Conservation (phyloP, 2,329 filamentous ascomycete species). For the Xylariaceae sp. region DNA sequence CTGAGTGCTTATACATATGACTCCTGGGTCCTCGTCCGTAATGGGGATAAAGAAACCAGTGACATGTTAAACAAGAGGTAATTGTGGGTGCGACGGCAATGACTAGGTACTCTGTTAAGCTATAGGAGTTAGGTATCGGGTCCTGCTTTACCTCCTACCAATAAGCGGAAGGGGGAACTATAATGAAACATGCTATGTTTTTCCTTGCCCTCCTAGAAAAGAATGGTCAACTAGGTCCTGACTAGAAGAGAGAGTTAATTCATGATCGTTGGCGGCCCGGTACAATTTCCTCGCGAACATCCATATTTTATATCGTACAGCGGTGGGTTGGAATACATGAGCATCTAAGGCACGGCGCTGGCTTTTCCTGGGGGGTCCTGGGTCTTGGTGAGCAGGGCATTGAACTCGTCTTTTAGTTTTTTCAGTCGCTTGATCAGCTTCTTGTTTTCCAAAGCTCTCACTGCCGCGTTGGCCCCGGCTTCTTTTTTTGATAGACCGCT, state of each 20-base stretch:
- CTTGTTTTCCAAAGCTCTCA: constrained; percentile 60
- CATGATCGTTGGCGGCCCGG: no score
- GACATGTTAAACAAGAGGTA: neutral
- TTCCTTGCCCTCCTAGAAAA: neutral
- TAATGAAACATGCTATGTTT: neutral
- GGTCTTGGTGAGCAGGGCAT: constrained; percentile 22
- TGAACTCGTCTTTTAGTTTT: constrained; percentile 45
- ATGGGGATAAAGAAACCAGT: neutral
- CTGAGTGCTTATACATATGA: no score
- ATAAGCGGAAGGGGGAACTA: neutral
- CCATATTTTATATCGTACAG: neutral
- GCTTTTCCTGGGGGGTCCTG: neutral
- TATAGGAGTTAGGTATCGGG: neutral
- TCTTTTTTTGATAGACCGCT: constrained; percentile 64
- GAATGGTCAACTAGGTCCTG: no score
- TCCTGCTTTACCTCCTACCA: neutral
- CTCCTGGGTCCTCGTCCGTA: neutral
- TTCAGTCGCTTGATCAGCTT: constrained; percentile 53
- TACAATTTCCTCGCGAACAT: neutral
- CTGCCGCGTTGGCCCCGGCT: constrained; percentile 63
- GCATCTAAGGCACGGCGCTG: neutral
- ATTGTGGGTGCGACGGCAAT: neutral
- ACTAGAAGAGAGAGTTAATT: neutral
- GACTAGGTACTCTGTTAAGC: neutral
- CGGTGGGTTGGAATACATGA: neutral